These are phyloP conservation scores for Tuber umbilicatum DNA, from an alignment of 495 filamentous ascomycete species.

Conservation along the genomic window DNA sequence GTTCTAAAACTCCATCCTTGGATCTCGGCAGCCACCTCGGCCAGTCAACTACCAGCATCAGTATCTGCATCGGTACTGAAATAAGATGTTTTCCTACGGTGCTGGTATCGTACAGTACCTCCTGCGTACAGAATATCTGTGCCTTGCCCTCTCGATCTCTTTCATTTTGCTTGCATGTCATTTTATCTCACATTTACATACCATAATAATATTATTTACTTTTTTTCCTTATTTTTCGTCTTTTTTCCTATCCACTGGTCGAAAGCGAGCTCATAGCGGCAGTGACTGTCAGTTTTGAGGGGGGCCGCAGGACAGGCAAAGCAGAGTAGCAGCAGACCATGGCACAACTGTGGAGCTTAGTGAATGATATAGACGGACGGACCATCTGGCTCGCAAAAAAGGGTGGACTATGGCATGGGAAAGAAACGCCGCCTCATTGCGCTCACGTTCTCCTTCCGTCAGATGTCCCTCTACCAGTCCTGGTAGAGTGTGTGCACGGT, in stretches of 20 bases:
- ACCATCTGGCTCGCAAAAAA: neutral
- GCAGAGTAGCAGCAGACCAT: neutral
- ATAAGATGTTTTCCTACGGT: neutral
- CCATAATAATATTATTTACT: conserved; percentile 4
- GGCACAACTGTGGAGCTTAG: neutral
- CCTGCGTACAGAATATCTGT: neutral
- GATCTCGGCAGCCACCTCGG: neutral
- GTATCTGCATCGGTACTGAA: neutral
- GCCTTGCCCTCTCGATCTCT: neutral
- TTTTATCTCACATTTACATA: neutral
- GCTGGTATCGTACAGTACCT: neutral
- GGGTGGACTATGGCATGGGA: neutral
- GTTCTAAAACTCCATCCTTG: neutral
- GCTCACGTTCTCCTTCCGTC: neutral
- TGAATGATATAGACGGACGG: neutral
- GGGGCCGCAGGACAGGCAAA: neutral
- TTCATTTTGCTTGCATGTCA: neutral
- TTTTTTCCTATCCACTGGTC: neutral
- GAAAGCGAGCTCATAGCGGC: neutral
- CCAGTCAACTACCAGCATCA: neutral
- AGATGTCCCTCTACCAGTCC: neutral
- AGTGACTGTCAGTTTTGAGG: neutral
- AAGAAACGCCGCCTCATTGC: neutral
- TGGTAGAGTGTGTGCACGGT: neutral
- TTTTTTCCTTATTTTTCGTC: conserved; percentile 2